phyloP scores from a whole-genome alignment of 2,329 filamentous ascomycete species.

The Microcyclospora tardicrescens region DNA sequence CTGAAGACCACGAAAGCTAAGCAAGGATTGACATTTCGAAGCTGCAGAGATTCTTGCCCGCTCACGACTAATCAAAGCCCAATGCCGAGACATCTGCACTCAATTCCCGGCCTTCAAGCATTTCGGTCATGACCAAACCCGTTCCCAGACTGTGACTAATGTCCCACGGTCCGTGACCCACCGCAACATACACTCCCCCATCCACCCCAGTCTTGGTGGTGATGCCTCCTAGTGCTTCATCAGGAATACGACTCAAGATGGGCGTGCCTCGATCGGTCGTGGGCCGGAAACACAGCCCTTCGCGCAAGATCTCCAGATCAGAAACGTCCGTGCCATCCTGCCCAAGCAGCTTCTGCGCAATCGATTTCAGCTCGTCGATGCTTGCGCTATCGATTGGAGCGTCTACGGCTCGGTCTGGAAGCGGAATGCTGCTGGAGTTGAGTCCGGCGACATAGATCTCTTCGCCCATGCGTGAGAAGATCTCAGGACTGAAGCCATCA shows the following conservation, averaged over 20 bases:
- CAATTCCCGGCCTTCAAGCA: conserved; percentile 37
- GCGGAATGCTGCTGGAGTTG: conserved; percentile 46
- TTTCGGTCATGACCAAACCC: conserved; percentile 56
- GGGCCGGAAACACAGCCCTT: conserved; percentile 61
- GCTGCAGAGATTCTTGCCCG: no score
- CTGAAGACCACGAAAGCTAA: no score
- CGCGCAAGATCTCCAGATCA: conserved; percentile 49
- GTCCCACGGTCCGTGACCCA: conserved; percentile 68
- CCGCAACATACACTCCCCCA: conserved; percentile 57
- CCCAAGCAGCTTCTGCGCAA: conserved; percentile 38
- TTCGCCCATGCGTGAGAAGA: conserved; percentile 53
- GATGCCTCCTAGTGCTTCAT: conserved; percentile 42
- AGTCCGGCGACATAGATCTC: conserved; percentile 63
- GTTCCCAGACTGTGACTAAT: conserved; percentile 46
- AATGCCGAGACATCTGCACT: conserved; percentile 49
- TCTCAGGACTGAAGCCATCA: conserved; percentile 52
- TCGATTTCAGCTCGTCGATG: conserved; percentile 37
- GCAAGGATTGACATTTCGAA: no score
- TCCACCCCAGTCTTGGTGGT: conserved; percentile 29
- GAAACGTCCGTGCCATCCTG: conserved; percentile 20
- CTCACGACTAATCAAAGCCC: conserved; percentile 17
- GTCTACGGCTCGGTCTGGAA: conserved; percentile 46
- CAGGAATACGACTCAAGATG: conserved; percentile 46
- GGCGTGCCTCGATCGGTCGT: conserved; percentile 52
- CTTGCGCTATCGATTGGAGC: conserved; percentile 34